Evolutionary conservation across 352 stramenopile species (phyloP).

Genomic region (Globisporangium cystogenes): DNA sequence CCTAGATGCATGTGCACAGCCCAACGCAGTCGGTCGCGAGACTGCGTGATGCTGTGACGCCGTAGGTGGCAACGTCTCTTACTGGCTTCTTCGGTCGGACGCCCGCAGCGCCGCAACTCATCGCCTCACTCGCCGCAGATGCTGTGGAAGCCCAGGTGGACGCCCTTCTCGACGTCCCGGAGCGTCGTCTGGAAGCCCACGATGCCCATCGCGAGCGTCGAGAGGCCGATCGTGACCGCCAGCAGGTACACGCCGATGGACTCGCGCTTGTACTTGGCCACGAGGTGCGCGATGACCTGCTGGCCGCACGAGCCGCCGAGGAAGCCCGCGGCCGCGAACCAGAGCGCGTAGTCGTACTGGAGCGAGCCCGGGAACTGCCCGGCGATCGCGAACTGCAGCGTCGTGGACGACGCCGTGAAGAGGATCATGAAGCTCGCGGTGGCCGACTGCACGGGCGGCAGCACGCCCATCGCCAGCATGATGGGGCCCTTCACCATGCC

Average conservation of each 20-base stretch:
- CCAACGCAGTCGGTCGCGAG: conserved; percentile 1
- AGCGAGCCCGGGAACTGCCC: conserved; percentile 66
- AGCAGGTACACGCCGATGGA: conserved; percentile 84
- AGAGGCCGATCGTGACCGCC: conserved; percentile 63
- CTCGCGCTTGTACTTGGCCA: conserved; percentile 88
- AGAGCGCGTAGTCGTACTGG: conserved; percentile 90
- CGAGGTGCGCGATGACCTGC: conserved; percentile 82
- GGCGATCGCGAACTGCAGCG: conserved; percentile 81
- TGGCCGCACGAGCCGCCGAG: conserved; percentile 70
- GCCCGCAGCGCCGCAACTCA: no score
- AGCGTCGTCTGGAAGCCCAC: conserved; percentile 55
- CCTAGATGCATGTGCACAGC: not conserved
- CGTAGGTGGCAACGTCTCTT: no score
- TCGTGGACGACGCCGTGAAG: conserved; percentile 93
- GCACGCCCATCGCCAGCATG: conserved; percentile 97
- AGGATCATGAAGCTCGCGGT: conserved; percentile 92
- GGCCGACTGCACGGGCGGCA: conserved; percentile 83
- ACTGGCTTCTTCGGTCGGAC: no score
- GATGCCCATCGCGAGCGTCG: conserved; percentile 60
- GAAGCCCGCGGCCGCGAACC: conserved; percentile 91
- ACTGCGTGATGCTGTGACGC: no score
- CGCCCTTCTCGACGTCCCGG: conserved; percentile 48
- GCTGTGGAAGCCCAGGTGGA: conserved; percentile 59
- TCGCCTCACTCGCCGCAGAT: conserved; percentile 48
- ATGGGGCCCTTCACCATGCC: conserved; percentile 97